These are phyloP conservation scores for Lepidopterella palustris DNA, from an alignment of 495 filamentous ascomycete genomes.

Conservation along the genomic window DNA sequence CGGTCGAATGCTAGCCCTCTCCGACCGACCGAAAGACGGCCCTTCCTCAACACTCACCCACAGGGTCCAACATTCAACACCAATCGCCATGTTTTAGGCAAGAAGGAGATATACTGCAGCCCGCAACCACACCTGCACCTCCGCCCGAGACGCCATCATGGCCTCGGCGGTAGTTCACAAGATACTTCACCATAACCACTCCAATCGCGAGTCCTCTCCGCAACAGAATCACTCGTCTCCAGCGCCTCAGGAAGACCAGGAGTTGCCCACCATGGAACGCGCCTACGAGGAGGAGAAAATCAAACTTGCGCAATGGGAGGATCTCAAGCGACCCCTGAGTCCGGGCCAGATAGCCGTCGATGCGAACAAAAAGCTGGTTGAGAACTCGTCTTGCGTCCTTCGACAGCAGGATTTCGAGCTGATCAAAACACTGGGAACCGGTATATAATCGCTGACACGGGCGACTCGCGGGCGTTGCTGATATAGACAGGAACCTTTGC, in stretches of 20 bases:
- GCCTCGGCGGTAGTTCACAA: conserved; percentile 23
- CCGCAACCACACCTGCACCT: not conserved
- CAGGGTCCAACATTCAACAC: not conserved
- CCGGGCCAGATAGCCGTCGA: conserved; percentile 50
- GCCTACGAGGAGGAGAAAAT: conserved; percentile 46
- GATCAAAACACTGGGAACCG: conserved; percentile 85
- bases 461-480: not conserved
- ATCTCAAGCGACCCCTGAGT: conserved; percentile 41
- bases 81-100: not conserved
- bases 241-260: conserved; percentile 6
- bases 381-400: conserved; percentile 49
- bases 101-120: not conserved
- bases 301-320: conserved; percentile 42
- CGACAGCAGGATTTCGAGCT: conserved; percentile 70
- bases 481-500: conserved; percentile 79
- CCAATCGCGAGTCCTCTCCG: conserved; percentile 3
- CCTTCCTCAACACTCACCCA: not conserved
- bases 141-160: conserved; percentile 21
- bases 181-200: conserved; percentile 8
- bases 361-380: conserved; percentile 52
- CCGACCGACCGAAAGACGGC: conserved; percentile 10
- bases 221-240: not conserved
- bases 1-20: conserved; percentile 19
- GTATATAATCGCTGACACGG: conserved; percentile 39
- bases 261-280: conserved; percentile 20